phyloP scores from a whole-genome alignment of 768 basidiomycete genomes.

The Gautieria morchelliformis region DNA sequence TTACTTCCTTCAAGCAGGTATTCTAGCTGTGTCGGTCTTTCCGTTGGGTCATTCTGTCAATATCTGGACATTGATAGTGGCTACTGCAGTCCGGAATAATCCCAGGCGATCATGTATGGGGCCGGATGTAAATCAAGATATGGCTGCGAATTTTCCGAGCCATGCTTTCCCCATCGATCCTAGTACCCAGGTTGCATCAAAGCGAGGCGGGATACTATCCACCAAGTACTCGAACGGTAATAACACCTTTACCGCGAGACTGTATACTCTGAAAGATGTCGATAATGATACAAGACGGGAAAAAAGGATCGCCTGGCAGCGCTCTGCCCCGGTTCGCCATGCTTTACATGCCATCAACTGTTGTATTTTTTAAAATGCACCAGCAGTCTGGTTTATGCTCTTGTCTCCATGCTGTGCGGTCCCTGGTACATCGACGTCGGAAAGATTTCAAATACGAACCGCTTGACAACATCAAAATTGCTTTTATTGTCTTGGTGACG shows the following conservation, averaged over 20 bases:
- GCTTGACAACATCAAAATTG: constrained; percentile 36
- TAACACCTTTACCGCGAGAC: constrained; percentile 29
- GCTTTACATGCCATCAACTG: background rate
- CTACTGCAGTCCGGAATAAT: too few relatives aligned
- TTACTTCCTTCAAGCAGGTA: constrained; percentile 36
- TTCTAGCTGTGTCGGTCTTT: background rate
- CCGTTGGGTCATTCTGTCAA: too few relatives aligned
- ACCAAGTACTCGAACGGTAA: too few relatives aligned
- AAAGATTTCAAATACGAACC: constrained; percentile 51
- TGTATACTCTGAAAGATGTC: constrained; percentile 47
- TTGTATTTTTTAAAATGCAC: background rate
- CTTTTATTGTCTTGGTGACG: constrained; percentile 53
- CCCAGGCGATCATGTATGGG: too few relatives aligned
- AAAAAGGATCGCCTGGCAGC: constrained; percentile 45
- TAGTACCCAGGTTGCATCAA: too few relatives aligned
- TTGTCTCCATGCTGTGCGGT: constrained; percentile 37
- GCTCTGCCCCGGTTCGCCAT: constrained; percentile 44
- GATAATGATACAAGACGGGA: constrained; percentile 57
- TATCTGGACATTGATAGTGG: too few relatives aligned
- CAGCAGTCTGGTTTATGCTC: constrained; percentile 30
- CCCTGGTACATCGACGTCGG: constrained; percentile 49
- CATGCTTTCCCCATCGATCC: too few relatives aligned
- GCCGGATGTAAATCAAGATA: too few relatives aligned
- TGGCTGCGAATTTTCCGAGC: too few relatives aligned
- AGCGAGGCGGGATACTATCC: too few relatives aligned